Conservation (phyloP, 495 filamentous ascomycete species). For the Penicillium canariense region DNA sequence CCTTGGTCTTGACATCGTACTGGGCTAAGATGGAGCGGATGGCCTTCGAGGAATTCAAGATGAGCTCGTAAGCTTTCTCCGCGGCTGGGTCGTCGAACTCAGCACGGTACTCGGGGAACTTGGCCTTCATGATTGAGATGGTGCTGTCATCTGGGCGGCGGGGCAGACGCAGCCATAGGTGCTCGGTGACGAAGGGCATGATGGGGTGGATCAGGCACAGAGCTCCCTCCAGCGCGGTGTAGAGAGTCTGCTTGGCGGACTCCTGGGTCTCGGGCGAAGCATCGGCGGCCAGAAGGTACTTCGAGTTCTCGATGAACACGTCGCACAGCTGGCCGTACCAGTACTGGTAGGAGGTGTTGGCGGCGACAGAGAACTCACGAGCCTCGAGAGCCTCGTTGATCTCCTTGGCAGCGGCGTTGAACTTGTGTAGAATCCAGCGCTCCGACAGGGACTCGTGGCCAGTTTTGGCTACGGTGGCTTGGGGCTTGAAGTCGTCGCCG, state of each 20-base stretch:
- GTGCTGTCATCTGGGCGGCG: constrained; percentile 60
- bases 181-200: constrained; percentile 78
- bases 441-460: constrained; percentile 72
- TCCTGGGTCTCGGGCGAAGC: constrained; percentile 52
- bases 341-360: constrained; percentile 64
- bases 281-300: constrained; percentile 64
- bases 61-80: constrained; percentile 64
- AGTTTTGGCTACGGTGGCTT: constrained; percentile 51
- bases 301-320: constrained; percentile 75
- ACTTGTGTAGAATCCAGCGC: constrained; percentile 81
- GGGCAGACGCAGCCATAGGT: constrained; percentile 78
- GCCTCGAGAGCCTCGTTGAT: constrained; percentile 67
- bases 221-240: constrained; percentile 67
- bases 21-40: constrained; percentile 58
- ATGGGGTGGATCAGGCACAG: constrained; percentile 70
- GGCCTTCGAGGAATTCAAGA: constrained; percentile 55
- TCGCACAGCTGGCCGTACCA: constrained; percentile 67
- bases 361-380: constrained; percentile 68
- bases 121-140: constrained; percentile 64
- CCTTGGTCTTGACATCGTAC: constrained; percentile 58
- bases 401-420: constrained; percentile 69
- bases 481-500: constrained; percentile 67
- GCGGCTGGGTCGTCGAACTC: constrained; percentile 57
- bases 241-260: constrained; percentile 62
- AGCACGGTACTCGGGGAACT: constrained; percentile 56